Conservation (phyloP, 106 monocot species). For the Dendrobium nobile region DNA sequence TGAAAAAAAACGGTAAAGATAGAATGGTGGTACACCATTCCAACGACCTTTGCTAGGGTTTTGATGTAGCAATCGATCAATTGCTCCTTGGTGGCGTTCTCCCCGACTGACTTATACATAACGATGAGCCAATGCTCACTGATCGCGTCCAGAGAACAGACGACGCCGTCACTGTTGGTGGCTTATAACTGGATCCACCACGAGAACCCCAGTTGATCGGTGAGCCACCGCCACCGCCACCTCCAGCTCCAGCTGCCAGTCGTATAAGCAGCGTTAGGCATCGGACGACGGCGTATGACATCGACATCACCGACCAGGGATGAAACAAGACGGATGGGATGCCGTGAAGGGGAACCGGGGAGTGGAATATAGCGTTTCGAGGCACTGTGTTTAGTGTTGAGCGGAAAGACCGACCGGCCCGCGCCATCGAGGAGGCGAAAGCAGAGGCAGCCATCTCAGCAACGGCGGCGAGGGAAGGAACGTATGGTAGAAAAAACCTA, state of each 20-base stretch:
- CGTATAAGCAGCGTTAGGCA: not conserved
- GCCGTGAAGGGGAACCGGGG: not conserved
- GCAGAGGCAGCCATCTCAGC: not conserved
- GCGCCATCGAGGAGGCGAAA: not conserved
- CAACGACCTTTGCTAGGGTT: constrained; percentile 67
- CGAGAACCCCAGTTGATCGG: constrained; percentile 29
- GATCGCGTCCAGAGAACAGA: constrained; percentile 68
- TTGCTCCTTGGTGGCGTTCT: constrained; percentile 60
- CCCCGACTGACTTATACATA: constrained; percentile 61
- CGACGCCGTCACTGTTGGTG: constrained; percentile 72
- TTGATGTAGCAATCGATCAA: constrained; percentile 84
- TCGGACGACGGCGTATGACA: not conserved
- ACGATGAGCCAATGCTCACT: constrained; percentile 82
- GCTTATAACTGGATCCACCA: constrained; percentile 44
- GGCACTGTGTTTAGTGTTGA: not conserved
- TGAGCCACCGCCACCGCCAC: not conserved
- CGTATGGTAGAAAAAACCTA: not conserved
- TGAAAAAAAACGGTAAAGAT: not conserved
- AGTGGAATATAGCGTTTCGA: not conserved
- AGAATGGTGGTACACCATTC: constrained; percentile 26
- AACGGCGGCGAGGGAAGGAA: not conserved
- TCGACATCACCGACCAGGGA: not conserved
- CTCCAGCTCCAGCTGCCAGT: constrained; percentile 1
- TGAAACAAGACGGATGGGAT: not conserved
- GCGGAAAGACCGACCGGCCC: not conserved